Evolutionary conservation across 805 yeast species (phyloP), one percentile per base, ranked within the genome.

Genomic region (Starmerella kuoi): DNA sequence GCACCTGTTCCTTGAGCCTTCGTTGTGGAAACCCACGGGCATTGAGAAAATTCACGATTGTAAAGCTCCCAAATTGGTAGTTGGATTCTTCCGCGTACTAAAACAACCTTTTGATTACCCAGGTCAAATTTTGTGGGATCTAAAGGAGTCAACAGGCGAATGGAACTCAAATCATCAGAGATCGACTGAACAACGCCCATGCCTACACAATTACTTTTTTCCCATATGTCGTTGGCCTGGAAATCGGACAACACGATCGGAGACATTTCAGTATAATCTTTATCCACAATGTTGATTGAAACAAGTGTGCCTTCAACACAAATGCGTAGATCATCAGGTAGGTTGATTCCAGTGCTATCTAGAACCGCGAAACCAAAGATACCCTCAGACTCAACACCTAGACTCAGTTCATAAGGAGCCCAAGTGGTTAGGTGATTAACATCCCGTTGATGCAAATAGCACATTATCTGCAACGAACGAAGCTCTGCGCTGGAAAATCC

Each of bases 131-230:
- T 35, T 1, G 33, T 57, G 4, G 55, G 55, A 14, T 61, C 51
- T 0, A 49, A 17, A 1, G 55, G 85, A 0, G 79, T 61, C 51
- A 80, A 76, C 1, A 84, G 38, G 44, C 79, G 76, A 34, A 81
- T 52, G 14, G 33, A 11, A 7, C 18, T 9, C 9, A 61, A 48
- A 8, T 62, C 54, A 1, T 60, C 53, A 0, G 46, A 47, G 44
- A 19, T 60, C 1, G 88, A 79, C 54, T 85, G 95, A 0, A 84
- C 65, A 37, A 83, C 62, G 1, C 72, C 76, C 26, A 79, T 58
- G 0, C 82, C 78, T 17, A 67, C 49, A 46, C 70, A 75, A 2
- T 51, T 42, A 12, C 58, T 23, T 1, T 44, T 42, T 9, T 43
- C 40, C n/a, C 49, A 43, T 11, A 52, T 12, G 5, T 35, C 27